Percentiles rank a stretch among this genome's conserved stretches.
Conservation (phyloP, 768 basidiomycete species). For the Boletus speciosus region DNA sequence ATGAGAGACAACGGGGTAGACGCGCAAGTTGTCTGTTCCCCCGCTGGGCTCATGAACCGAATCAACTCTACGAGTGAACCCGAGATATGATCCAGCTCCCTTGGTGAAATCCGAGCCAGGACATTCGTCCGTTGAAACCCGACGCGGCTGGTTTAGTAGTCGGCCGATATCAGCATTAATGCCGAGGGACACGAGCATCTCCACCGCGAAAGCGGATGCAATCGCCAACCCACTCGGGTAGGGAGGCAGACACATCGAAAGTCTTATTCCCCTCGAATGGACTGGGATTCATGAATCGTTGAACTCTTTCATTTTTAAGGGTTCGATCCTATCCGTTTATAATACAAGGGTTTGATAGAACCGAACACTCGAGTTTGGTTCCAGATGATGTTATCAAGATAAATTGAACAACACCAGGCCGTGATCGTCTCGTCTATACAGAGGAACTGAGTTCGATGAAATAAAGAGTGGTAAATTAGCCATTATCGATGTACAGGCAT, state of each 20-base stretch:
- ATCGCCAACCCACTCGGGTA: not conserved
- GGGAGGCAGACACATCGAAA: not conserved
- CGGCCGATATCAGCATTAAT: not conserved
- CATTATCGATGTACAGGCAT: slow-evolving; percentile 5
- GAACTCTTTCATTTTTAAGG: not conserved
- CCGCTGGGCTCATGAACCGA: no score
- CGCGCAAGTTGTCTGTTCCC: not conserved
- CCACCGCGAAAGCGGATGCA: not conserved
- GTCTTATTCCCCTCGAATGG: not conserved
- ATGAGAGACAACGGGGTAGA: not conserved
- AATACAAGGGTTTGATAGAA: not conserved
- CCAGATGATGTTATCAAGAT: not conserved
- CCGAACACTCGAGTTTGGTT: not conserved
- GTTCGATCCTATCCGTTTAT: not conserved
- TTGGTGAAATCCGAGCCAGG: not conserved
- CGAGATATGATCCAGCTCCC: not conserved
- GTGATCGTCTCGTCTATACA: not conserved
- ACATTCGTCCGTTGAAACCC: not conserved
- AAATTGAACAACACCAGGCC: not conserved
- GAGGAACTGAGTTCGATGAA: not conserved
- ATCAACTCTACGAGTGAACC: not conserved
- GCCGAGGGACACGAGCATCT: no score
- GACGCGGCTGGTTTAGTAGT: not conserved
- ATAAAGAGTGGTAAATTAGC: no score
- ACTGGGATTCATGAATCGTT: not conserved